Percentiles rank a stretch among this genome's conserved stretches.
phyloP scores from a whole-genome alignment of 805 yeast species.

The Candida hungchunana region DNA sequence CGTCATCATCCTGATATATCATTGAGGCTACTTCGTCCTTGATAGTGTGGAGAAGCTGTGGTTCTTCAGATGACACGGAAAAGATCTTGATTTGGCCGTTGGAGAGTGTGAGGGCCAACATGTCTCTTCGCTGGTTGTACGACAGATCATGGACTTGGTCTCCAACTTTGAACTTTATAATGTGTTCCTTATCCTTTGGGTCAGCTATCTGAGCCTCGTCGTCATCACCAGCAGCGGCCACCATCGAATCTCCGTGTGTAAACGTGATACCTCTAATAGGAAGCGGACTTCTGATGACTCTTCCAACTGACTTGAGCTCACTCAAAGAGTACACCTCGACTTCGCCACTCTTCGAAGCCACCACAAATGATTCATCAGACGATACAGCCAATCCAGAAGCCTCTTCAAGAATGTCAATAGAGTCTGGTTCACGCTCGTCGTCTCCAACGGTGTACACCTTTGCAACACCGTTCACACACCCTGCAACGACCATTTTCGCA shows the following conservation, averaged over 20 bases:
- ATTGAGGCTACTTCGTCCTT: slow-evolving; percentile 35
- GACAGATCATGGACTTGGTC: slow-evolving; percentile 57
- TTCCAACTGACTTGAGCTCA: slow-evolving; percentile 8
- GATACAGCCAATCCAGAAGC: slow-evolving; percentile 17
- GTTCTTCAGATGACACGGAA: slow-evolving; percentile 47
- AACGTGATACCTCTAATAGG: slow-evolving; percentile 48
- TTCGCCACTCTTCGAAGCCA: slow-evolving; percentile 23
- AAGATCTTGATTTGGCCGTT: slow-evolving; percentile 57
- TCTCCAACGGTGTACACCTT: slow-evolving; percentile 18
- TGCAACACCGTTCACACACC: slow-evolving; percentile 22
- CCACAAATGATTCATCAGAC: slow-evolving; percentile 17
- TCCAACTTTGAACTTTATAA: slow-evolving; percentile 34
- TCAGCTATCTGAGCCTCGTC: slow-evolving; percentile 49
- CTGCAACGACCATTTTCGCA: slow-evolving; percentile 21
- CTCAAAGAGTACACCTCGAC: slow-evolving; percentile 23
- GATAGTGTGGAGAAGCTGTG: slow-evolving; percentile 46
- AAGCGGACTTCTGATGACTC: slow-evolving; percentile 22
- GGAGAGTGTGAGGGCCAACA: slow-evolving; percentile 52
- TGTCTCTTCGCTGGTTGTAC: slow-evolving; percentile 53
- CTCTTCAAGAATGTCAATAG: slow-evolving; percentile 23
- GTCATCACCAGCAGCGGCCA: slow-evolving; percentile 65
- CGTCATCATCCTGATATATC: slow-evolving; percentile 38
- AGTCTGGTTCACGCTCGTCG: slow-evolving; percentile 25
- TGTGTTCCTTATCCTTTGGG: slow-evolving; percentile 25
- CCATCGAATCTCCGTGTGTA: slow-evolving; percentile 57